Conservation (phyloP, 2,329 filamentous ascomycete genomes). For the Colletotrichum aenigma region DNA sequence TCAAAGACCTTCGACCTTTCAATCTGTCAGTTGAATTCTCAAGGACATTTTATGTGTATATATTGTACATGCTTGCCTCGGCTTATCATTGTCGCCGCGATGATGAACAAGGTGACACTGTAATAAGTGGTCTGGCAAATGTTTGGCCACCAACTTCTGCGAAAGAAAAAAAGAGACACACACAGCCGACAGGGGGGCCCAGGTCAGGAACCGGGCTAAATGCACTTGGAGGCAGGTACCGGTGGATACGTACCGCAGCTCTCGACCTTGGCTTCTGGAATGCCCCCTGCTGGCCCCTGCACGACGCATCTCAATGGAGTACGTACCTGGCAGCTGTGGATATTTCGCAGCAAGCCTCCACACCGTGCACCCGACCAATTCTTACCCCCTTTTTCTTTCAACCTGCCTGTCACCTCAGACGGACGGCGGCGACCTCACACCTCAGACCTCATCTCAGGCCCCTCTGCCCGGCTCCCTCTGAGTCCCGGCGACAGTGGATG, state of each 20-base stretch:
- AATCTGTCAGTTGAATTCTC: neutral
- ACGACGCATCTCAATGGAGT: neutral
- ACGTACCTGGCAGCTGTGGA: neutral
- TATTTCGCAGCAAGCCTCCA: neutral
- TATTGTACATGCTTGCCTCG: neutral
- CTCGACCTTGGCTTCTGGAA: slow-evolving; percentile 13
- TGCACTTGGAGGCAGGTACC: slow-evolving; percentile 14
- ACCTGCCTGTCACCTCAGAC: neutral
- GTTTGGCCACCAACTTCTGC: neutral
- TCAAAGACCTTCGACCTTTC: neutral
- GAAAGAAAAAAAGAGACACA: neutral
- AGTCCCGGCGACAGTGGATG: neutral
- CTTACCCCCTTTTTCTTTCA: neutral
- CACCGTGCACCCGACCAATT: neutral
- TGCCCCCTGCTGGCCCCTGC: slow-evolving; percentile 14
- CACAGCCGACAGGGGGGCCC: neutral
- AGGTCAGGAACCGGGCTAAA: neutral
- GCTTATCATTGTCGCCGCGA: neutral
- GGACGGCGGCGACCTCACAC: neutral
- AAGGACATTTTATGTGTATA: neutral
- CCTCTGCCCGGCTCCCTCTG: neutral
- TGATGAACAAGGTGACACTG: neutral
- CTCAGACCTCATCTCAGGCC: neutral
- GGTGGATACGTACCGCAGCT: slow-evolving; percentile 10
- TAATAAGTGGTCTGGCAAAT: neutral